Conservation (phyloP, 495 filamentous ascomycete genomes). For the Acidomyces sp. region DNA sequence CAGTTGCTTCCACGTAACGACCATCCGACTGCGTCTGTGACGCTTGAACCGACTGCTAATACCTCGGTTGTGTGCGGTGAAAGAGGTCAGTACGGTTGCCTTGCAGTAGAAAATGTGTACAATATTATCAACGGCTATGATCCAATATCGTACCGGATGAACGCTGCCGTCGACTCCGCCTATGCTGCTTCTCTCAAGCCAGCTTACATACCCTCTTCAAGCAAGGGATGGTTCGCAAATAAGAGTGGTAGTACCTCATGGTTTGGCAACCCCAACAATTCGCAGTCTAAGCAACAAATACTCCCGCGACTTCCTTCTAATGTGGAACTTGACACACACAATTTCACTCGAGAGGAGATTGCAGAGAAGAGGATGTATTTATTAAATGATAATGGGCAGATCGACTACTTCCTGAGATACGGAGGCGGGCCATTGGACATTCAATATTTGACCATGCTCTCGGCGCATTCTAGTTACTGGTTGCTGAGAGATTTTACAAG, state of each 20-base stretch:
- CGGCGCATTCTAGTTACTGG: slow-evolving; percentile 96
- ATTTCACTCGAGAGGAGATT: slow-evolving; percentile 84
- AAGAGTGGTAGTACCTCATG: slow-evolving; percentile 1
- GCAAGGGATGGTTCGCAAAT: slow-evolving; percentile 39
- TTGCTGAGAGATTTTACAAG: slow-evolving; percentile 68
- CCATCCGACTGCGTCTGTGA: slow-evolving; percentile 58
- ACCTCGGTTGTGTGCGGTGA: slow-evolving; percentile 53
- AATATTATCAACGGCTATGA: slow-evolving; percentile 66
- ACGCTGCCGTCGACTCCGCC: slow-evolving; percentile 70
- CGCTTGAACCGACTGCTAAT: slow-evolving; percentile 32
- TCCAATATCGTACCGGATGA: slow-evolving; percentile 70
- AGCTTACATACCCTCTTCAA: slow-evolving; percentile 63
- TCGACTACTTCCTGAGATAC: slow-evolving; percentile 75
- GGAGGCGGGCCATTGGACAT: slow-evolving; percentile 76
- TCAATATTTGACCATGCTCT: slow-evolving; percentile 93
- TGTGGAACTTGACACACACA: slow-evolving; percentile 87
- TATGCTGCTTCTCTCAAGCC: slow-evolving; percentile 65
- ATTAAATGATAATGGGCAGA: slow-evolving; percentile 89
- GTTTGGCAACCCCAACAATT: slow-evolving; percentile 9
- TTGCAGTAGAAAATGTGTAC: slow-evolving; percentile 92
- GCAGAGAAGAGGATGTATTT: slow-evolving; percentile 78
- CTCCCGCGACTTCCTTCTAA: slow-evolving; percentile 62
- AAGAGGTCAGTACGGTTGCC: slow-evolving; percentile 67
- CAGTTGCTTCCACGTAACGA: slow-evolving; percentile 66
- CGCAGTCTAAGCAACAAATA: slow-evolving; percentile 15